Percentiles rank a stretch among this genome's conserved stretches.
Evolutionary conservation across 441 rosid genomes (phyloP).

Genomic region (Flueggea neowawraea): DNA sequence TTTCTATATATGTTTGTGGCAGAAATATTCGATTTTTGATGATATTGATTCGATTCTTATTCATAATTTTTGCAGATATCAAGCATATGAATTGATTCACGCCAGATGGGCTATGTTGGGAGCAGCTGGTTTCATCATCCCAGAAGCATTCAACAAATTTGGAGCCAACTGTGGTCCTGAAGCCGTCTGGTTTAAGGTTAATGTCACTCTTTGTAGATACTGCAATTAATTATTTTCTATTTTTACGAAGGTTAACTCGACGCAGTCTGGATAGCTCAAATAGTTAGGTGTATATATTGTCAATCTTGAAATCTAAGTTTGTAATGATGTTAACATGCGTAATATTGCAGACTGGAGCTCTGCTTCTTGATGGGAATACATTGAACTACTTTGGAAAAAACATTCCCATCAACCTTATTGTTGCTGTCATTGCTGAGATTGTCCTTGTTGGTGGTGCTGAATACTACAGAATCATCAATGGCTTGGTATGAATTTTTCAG

Average conservation of each 20-base stretch:
- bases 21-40: too few relatives aligned
- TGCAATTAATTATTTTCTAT: too few relatives aligned
- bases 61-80: slow-evolving; percentile 48
- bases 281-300: neutral
- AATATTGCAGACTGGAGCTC: slow-evolving; percentile 80
- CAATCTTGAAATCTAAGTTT: neutral
- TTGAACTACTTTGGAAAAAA: slow-evolving; percentile 88
- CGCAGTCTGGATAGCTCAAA: too few relatives aligned
- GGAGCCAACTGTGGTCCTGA: slow-evolving; percentile 99
- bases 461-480: slow-evolving; percentile 92
- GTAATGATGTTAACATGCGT: neutral
- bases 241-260: too few relatives aligned
- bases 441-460: slow-evolving; percentile 95
- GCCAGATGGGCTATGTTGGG: slow-evolving; percentile 99
- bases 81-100: slow-evolving; percentile 88
- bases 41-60: too few relatives aligned
- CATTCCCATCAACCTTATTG: slow-evolving; percentile 82
- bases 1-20: neutral
- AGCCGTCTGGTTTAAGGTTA: slow-evolving; percentile 98
- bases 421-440: slow-evolving; percentile 82
- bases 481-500: slow-evolving; percentile 44
- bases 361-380: slow-evolving; percentile 94
- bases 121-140: slow-evolving; percentile 93
- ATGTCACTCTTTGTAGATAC: too few relatives aligned
- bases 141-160: slow-evolving; percentile 91